Percentiles rank a stretch among this genome's conserved stretches.
phyloP scores from a whole-genome alignment of 148 eudicot genomes.

The Amaranthus hypochondriacus region DNA sequence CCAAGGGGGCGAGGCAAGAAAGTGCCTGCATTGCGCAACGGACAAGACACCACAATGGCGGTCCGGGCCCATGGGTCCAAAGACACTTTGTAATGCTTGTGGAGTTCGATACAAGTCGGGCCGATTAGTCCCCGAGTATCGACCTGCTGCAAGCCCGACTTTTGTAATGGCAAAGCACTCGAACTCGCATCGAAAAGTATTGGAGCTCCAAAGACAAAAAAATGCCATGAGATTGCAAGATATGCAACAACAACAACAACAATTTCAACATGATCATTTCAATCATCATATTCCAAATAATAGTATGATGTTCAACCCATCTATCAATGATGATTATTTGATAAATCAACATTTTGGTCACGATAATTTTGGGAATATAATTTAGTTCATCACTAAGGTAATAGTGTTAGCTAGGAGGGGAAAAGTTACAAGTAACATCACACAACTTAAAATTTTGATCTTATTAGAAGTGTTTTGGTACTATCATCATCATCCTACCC shows the following conservation, averaged over 20 bases:
- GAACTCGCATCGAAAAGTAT: conserved; percentile 77
- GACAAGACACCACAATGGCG: conserved; percentile 98
- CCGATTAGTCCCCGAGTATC: conserved; percentile 79
- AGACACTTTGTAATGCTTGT: conserved; percentile 88
- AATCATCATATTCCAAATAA: conserved; percentile 25
- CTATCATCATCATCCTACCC: too few species aligned
- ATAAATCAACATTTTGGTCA: conserved; percentile 71
- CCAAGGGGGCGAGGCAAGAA: conserved; percentile 39
- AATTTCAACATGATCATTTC: conserved; percentile 32
- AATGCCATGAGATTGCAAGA: conserved; percentile 40
- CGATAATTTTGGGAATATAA: conserved; percentile 62
- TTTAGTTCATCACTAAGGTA: conserved; percentile 8
- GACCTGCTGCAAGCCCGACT: conserved; percentile 90
- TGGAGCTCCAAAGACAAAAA: conserved; percentile 86
- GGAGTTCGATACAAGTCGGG: conserved; percentile 89
- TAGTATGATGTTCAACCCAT: conserved; percentile 40
- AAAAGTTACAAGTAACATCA: neutral
- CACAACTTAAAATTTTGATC: conserved; percentile 8
- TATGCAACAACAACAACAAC: conserved; percentile 26
- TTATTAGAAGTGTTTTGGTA: neutral
- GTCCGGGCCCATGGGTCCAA: conserved; percentile 86
- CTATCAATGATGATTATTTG: conserved; percentile 57
- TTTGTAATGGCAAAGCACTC: conserved; percentile 73
- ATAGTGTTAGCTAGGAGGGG: conserved; percentile 13
- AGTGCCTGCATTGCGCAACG: conserved; percentile 74